Percentiles rank a stretch among this genome's conserved stretches.
Evolutionary conservation across 2,329 filamentous ascomycete genomes (phyloP).

Genomic region (Aspergillus flavus): DNA sequence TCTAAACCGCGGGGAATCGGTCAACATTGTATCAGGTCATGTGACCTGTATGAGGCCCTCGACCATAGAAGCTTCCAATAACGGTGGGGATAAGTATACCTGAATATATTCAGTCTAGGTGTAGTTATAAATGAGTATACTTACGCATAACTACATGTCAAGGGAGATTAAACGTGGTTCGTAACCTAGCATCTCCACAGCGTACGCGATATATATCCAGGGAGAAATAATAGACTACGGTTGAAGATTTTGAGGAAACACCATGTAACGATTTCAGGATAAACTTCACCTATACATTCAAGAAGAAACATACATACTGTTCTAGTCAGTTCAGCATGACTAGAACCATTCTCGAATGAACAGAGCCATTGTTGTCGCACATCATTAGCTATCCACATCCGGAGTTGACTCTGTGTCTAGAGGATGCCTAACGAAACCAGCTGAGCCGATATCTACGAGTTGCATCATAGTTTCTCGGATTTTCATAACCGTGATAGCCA

Average conservation of each 20-base stretch:
- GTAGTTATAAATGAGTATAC: not conserved
- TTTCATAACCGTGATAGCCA: constrained; percentile 59
- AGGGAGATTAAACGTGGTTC: not conserved
- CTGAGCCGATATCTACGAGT: constrained; percentile 40
- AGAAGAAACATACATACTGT: not conserved
- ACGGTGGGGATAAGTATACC: not conserved
- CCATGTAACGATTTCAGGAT: not conserved
- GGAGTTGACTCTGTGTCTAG: not conserved
- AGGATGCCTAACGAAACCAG: constrained; percentile 18
- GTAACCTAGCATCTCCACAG: not conserved
- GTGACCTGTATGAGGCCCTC: constrained; percentile 10
- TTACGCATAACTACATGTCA: not conserved
- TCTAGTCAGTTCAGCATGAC: not conserved
- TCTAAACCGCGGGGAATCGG: constrained; percentile 21
- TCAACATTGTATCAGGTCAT: constrained; percentile 12
- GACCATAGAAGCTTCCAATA: not conserved
- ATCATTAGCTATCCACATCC: constrained; percentile 21
- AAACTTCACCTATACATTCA: not conserved
- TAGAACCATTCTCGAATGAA: not conserved
- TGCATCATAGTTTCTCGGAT: constrained; percentile 54
- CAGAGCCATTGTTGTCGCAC: not conserved
- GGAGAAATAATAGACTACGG: not conserved
- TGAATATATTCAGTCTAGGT: not conserved
- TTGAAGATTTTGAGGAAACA: not conserved
- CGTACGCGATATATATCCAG: not conserved